A percentile compares a stretch with the other conserved stretches of the same genome.
phyloP scores from a whole-genome alignment of 306 rosid species.

The Medicago ruthenica region DNA sequence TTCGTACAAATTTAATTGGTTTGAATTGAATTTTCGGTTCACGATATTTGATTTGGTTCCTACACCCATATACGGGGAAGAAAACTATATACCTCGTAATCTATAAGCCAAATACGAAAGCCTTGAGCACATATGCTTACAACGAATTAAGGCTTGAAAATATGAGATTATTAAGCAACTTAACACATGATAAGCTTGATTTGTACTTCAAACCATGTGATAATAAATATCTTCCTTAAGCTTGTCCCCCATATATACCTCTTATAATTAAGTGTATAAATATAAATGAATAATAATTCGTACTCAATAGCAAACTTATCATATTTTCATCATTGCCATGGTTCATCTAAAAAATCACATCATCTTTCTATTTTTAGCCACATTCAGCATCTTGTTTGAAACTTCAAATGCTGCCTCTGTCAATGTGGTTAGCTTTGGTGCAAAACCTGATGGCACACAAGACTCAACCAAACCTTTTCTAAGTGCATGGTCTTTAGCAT shows the following conservation, averaged over 20 bases:
- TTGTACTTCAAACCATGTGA: constrained; percentile 45
- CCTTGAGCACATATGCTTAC: constrained; percentile 25
- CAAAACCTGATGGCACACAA: constrained; percentile 15
- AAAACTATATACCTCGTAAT: neutral
- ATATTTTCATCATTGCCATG: constrained; percentile 22
- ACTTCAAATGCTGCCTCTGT: constrained; percentile 19
- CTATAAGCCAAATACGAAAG: neutral
- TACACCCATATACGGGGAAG: too few relatives aligned
- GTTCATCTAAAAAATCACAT: constrained; percentile 6
- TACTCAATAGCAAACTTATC: neutral
- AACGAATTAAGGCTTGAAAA: constrained; percentile 15
- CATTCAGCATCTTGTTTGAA: neutral
- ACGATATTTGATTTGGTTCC: too few relatives aligned
- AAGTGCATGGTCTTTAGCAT: constrained; percentile 50
- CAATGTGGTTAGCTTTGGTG: constrained; percentile 49
- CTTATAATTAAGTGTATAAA: neutral
- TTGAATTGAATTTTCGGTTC: too few relatives aligned
- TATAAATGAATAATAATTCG: neutral
- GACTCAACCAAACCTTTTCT: constrained; percentile 42
- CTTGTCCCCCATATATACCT: neutral
- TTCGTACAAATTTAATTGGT: too few relatives aligned
- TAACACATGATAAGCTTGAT: constrained; percentile 32
- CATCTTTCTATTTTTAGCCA: constrained; percentile 26
- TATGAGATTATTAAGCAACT: constrained; percentile 42
- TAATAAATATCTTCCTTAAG: constrained; percentile 17